Evolutionary conservation across 257 asterid genomes (phyloP).

Genomic region (Ehretia macrophylla): DNA sequence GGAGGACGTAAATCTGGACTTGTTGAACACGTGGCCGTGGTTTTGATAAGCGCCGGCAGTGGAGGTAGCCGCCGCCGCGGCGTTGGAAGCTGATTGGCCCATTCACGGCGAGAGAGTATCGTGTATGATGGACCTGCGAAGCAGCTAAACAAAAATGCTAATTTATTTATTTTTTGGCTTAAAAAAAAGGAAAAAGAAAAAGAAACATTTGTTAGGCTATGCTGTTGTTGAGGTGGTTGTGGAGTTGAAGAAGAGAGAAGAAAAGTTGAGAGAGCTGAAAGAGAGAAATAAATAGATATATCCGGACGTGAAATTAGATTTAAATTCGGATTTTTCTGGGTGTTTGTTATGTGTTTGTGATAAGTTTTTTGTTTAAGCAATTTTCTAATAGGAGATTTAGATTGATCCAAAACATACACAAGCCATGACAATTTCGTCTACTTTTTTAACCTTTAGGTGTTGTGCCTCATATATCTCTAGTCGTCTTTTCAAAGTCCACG

Average conservation of each 20-base stretch:
- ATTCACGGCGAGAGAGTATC: constrained; percentile 29
- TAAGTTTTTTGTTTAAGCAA: no score
- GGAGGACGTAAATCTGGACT: constrained; percentile 23
- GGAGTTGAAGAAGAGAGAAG: neutral
- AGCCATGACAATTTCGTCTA: no score
- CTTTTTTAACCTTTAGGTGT: no score
- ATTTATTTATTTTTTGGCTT: no score
- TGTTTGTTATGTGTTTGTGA: no score
- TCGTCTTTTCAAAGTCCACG: no score
- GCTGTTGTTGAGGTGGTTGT: neutral
- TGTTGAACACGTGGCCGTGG: constrained; percentile 8
- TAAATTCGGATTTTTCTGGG: constrained; percentile 11
- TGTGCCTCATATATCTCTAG: no score
- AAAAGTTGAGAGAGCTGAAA: no score
- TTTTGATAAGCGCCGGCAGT: constrained; percentile 19
- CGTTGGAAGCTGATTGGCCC: constrained; percentile 69
- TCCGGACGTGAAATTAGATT: constrained; percentile 28
- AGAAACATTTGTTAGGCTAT: neutral
- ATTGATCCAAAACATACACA: no score
- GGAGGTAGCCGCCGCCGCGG: no score
- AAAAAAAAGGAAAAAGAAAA: neutral
- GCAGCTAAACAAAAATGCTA: neutral
- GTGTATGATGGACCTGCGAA: constrained; percentile 7
- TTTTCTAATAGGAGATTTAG: no score
- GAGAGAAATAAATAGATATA: no score